A percentile compares a stretch with the other conserved stretches of the same genome.
Conservation (phyloP, 805 yeast genomes). For the Ogataea pignaliae region DNA sequence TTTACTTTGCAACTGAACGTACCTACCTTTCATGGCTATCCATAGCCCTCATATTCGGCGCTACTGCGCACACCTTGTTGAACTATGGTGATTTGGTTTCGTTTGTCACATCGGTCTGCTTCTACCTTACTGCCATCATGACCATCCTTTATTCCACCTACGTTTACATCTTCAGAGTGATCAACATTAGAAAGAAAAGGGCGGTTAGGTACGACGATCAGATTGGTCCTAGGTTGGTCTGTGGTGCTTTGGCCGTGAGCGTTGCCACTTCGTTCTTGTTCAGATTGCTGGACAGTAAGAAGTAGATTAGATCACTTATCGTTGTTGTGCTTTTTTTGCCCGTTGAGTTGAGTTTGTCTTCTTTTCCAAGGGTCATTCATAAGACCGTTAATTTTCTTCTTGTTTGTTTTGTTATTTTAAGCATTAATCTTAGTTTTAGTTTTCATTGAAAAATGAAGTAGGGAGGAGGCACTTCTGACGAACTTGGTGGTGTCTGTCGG, state of each 20-base stretch:
- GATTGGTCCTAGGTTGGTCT: constrained; percentile 81
- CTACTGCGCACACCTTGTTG: constrained; percentile 80
- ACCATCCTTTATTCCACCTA: constrained; percentile 70
- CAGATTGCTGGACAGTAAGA: constrained; percentile 33
- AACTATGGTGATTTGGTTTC: constrained; percentile 78
- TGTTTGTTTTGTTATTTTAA: no score
- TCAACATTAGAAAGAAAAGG: constrained; percentile 75
- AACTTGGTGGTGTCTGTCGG: no score
- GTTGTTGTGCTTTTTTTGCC: no score
- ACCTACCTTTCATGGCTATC: constrained; percentile 93
- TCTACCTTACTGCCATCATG: constrained; percentile 72
- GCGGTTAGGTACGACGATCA: constrained; percentile 84
- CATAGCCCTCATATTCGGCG: constrained; percentile 81
- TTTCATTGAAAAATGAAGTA: no score
- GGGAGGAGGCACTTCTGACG: no score
- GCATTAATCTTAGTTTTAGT: no score
- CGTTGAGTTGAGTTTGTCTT: no score
- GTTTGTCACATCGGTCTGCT: constrained; percentile 79
- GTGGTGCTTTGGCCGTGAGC: constrained; percentile 67
- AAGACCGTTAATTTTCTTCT: no score
- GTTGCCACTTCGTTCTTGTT: constrained; percentile 59
- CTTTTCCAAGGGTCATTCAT: no score
- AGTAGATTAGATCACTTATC: no score
- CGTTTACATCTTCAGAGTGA: constrained; percentile 76
- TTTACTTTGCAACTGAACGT: constrained; percentile 97